These are phyloP conservation scores for Triticum dicoccoides DNA, from an alignment of 176 grass and related monocot genomes.

Conservation along the genomic window DNA sequence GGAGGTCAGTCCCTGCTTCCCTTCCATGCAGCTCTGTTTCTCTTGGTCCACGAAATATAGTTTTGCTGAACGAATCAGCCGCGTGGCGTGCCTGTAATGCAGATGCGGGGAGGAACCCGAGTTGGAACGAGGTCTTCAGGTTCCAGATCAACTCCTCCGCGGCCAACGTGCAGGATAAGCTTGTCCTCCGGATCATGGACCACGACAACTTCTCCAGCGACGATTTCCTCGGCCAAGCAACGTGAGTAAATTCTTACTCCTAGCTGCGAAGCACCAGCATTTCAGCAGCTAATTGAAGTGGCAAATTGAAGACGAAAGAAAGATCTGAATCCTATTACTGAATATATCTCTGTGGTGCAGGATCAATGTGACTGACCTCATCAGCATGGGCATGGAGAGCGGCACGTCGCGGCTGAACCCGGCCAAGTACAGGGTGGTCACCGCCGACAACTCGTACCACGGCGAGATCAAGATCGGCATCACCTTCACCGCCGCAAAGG, in stretches of 20 bases:
- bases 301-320: not conserved
- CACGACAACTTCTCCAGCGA: conserved; percentile 67
- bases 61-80: not conserved
- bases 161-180: conserved; percentile 57
- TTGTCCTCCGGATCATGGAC: conserved; percentile 70
- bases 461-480: conserved; percentile 73
- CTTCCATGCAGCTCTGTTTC: no score
- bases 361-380: conserved; percentile 70
- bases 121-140: conserved; percentile 80
- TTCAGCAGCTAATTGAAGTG: no score
- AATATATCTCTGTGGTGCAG: conserved; percentile 10
- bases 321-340: not conserved
- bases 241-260: conserved; percentile 38
- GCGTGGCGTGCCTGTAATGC: not conserved
- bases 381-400: conserved; percentile 59
- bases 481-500: conserved; percentile 60
- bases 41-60: not conserved
- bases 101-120: conserved; percentile 68
- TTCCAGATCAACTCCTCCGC: conserved; percentile 60
- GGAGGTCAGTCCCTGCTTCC: conserved; percentile 24
- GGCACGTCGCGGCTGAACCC: conserved; percentile 44
- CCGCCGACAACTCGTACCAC: conserved; percentile 50
- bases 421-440: conserved; percentile 68
- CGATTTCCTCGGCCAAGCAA: conserved; percentile 78
- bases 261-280: no score